Percentiles rank a stretch among this genome's conserved stretches.
Evolutionary conservation across 2,329 filamentous ascomycete genomes (phyloP).

Genomic region (Pseudocercospora eumusae): DNA sequence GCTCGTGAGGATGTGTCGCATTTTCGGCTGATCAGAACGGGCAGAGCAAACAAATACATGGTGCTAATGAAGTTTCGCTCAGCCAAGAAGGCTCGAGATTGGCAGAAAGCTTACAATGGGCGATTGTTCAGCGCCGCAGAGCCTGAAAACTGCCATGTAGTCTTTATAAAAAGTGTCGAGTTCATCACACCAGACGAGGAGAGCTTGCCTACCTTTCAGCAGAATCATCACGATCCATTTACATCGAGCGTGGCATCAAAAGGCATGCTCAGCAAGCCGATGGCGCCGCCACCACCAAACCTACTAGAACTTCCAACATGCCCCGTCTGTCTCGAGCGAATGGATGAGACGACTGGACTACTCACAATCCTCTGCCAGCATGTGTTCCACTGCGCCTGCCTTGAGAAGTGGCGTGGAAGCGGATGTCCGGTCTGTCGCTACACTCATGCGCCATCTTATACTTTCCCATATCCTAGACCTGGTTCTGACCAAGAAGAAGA

Average conservation of each 20-base stretch:
- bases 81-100: conserved; percentile 70
- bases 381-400: conserved; percentile 93
- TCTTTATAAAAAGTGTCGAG: conserved; percentile 89
- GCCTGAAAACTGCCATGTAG: conserved; percentile 92
- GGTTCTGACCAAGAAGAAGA: conserved; percentile 47
- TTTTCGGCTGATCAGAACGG: conserved; percentile 91
- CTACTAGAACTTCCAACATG: conserved; percentile 92
- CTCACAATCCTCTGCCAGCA: conserved; percentile 97
- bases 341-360: conserved; percentile 95
- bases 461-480: conserved; percentile 40
- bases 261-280: conserved; percentile 54
- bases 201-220: conserved; percentile 57
- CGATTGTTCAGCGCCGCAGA: conserved; percentile 74
- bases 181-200: conserved; percentile 65
- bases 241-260: conserved; percentile 21
- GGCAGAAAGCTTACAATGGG: conserved; percentile 86
- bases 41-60: conserved; percentile 86
- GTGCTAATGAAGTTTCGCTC: conserved; percentile 92
- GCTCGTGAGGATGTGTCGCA: conserved; percentile 87
- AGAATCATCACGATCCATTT: conserved; percentile 64
- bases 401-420: conserved; percentile 92
- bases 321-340: conserved; percentile 92
- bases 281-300: conserved; percentile 76
- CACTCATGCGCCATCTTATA: conserved; percentile 62
- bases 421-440: conserved; percentile 95